phyloP scores from a whole-genome alignment of 768 basidiomycete genomes.

The Scleroderma bovista region DNA sequence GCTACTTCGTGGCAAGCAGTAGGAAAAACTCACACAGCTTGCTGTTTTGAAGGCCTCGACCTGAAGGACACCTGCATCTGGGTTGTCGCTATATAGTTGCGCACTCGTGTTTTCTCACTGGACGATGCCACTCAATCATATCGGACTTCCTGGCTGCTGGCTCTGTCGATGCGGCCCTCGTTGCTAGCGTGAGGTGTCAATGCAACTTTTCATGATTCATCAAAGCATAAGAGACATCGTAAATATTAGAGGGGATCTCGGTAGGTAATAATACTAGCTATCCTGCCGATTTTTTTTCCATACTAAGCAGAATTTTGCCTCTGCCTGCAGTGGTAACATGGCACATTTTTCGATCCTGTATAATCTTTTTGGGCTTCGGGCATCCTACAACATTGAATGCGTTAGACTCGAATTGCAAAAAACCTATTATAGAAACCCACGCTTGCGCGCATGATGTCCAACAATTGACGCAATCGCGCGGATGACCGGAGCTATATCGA shows the following conservation, averaged over 20 bases:
- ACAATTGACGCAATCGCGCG: conserved; percentile 31
- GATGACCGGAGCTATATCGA: conserved; percentile 39
- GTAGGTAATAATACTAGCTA: conserved; percentile 3
- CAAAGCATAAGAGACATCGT: conserved; percentile 9
- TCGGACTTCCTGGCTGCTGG: too few relatives aligned
- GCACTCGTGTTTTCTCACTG: neutral
- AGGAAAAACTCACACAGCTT: neutral
- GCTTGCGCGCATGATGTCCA: conserved; percentile 35
- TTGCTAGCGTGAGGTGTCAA: conserved; percentile 18
- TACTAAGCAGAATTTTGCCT: conserved; percentile 4
- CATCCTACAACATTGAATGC: conserved; percentile 18
- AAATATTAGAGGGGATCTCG: conserved; percentile 17
- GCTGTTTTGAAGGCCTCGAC: neutral
- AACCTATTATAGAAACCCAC: conserved; percentile 21
- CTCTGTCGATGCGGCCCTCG: too few relatives aligned
- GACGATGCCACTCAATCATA: too few relatives aligned
- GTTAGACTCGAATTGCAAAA: conserved; percentile 2
- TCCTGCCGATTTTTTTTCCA: neutral
- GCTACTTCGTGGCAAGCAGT: too few relatives aligned
- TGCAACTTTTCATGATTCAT: conserved; percentile 4
- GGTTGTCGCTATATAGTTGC: neutral
- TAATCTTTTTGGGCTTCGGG: conserved; percentile 17
- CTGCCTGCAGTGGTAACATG: conserved; percentile 18
- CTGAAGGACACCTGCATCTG: neutral
- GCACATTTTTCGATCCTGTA: conserved; percentile 10